Evolutionary conservation across 129 eudicot genomes (phyloP), one percentile per base, ranked within the genome.

Genomic region (Flaveria sonorensis): DNA sequence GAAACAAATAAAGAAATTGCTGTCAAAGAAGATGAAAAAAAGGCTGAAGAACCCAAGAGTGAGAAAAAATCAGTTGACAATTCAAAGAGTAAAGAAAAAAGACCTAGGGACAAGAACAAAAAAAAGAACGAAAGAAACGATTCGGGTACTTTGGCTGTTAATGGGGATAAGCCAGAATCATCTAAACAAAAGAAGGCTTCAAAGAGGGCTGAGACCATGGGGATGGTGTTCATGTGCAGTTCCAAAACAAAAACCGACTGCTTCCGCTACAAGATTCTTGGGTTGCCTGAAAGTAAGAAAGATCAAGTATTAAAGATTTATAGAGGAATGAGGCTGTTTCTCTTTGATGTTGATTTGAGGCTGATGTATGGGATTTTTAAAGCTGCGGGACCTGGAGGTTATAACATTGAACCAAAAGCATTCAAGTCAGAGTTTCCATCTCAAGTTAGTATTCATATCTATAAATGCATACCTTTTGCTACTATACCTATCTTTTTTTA

Each of bases 161-260:
- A 63, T 46, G 79, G 83, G n/a, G 85, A 82, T 64, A 72, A 73
- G 62, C 77, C 89, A 7, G 88, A 76, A 75, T 74, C 90, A 26
- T 84, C 89, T 0, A 61, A 63, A 36, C 85, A 76, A 81, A 83
- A 78, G 77, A 87, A 84, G 71, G 70, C 62, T 13, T 77, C 85
- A 13, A 84, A 81, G 63, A 88, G 64, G 81, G 96, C 74, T 18
- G 88, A 86, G 79, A 81, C 88, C 87, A 91, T 87, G 92, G 99
- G 99, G 15, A 91, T 95, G 97, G 89, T 95, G 65, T 95, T 95
- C 82, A 90, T 95, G 94, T 95, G 99, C 87, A 95, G 86, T 60
- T 91, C 99, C 42, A 81, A 89, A 84, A 95, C 99, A 16, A 95
- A 95, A 81, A 69, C 82, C 10, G 99, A 95, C 81, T 95, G 99